phyloP scores from a whole-genome alignment of 2,329 filamentous ascomycete species.

The Simplicillium sp. region DNA sequence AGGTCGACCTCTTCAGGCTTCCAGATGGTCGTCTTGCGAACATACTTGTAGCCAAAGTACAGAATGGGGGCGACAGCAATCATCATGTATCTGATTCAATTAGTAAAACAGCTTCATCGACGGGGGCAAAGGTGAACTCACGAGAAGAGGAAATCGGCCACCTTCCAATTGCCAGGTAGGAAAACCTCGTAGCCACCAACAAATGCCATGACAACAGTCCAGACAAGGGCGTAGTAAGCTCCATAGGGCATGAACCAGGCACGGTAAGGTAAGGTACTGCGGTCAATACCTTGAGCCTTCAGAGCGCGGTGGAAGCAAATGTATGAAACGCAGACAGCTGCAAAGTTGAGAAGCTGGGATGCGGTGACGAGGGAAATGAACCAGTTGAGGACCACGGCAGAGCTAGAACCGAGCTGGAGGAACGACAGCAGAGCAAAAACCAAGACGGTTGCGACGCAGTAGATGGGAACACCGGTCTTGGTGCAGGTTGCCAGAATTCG shows the following conservation, averaged over 20 bases:
- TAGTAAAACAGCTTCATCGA: neutral
- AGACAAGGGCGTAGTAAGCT: slow-evolving; percentile 55
- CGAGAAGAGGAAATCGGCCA: slow-evolving; percentile 65
- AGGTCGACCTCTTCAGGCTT: slow-evolving; percentile 54
- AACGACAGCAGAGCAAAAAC: slow-evolving; percentile 63
- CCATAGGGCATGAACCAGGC: slow-evolving; percentile 61
- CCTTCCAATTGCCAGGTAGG: slow-evolving; percentile 56
- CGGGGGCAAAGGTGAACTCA: slow-evolving; percentile 24
- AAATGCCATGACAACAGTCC: slow-evolving; percentile 62
- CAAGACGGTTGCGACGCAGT: slow-evolving; percentile 58
- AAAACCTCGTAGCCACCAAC: slow-evolving; percentile 72
- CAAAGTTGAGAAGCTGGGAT: slow-evolving; percentile 66
- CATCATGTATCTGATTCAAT: slow-evolving; percentile 51
- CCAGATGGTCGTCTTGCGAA: slow-evolving; percentile 51
- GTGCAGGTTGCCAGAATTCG: slow-evolving; percentile 51
- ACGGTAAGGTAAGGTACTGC: slow-evolving; percentile 60
- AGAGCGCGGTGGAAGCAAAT: slow-evolving; percentile 63
- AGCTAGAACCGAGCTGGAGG: slow-evolving; percentile 57
- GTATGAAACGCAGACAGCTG: slow-evolving; percentile 60
- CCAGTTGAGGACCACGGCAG: slow-evolving; percentile 62
- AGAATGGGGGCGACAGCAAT: slow-evolving; percentile 61
- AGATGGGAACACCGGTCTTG: slow-evolving; percentile 60
- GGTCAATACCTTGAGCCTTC: slow-evolving; percentile 57
- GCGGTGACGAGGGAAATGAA: slow-evolving; percentile 62
- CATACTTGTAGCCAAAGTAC: slow-evolving; percentile 62